Base-by-base conservation (phyloP, 306 rosid genomes). In the Vicia villosa region DNA sequence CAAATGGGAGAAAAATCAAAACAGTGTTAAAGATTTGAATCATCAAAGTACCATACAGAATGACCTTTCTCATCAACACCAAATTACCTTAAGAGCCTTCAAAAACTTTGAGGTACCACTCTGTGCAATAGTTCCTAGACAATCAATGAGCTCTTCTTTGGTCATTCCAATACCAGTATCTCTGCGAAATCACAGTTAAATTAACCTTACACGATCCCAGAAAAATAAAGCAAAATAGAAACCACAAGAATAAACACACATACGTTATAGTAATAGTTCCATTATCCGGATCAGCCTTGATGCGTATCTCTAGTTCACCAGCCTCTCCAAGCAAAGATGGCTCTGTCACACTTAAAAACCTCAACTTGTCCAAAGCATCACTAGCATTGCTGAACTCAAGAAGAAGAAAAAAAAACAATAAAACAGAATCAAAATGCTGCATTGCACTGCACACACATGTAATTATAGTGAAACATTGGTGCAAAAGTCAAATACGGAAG, bases 121-220 rank as follows among this genome's bases (percentile, higher is more conserved):
- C 83, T 95, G 97, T 58, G 99, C 97, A 74, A 91, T 95, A 66
- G 99, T 95, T 79, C 99, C 99, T 69, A 95, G 99, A 77, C 97
- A 95, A 56, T 95, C 99, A 74, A 91, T 82, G 24, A 95, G 96
- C 79, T 79, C 83, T 57, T 95, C 96, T 79, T 87, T 91, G 19
- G 92, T 89, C 97, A 95, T 95, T 80, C 99, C 97, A 82, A 95
- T 89, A 58, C 99, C 99, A 77, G 97, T 86, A 77, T 95, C 99
- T 21, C 97, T 91, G 61, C 41, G 76, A 60, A 51, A 13, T 67
- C 46, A 41, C 43, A 47, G 46, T 56, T 79, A 34, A 71, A 63
- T 60, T 66, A n/a, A 32, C 58, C 66, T 34, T 37, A 16, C 3
- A 43, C 17, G 47, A 59, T 47, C 28, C 74, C 19, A 15, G 2